Evolutionary conservation across 768 basidiomycete genomes (phyloP).

Genomic region (Hirschioporus abietinus): DNA sequence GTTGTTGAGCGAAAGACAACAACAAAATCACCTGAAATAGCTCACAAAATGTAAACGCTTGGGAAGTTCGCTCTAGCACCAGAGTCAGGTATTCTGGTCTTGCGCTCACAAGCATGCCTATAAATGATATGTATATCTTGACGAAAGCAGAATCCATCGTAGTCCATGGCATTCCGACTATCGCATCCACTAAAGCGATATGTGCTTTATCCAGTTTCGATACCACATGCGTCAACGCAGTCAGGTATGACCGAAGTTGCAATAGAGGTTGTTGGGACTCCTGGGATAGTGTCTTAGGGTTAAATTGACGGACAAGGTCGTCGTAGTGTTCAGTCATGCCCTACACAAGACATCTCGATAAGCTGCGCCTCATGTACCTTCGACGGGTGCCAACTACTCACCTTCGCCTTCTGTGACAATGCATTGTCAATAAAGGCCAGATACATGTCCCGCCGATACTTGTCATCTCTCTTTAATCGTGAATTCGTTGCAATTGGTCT

Average conservation of each 20-base stretch:
- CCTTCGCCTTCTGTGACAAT: slow-evolving; percentile 64
- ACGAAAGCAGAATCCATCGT: slow-evolving; percentile 84
- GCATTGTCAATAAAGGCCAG: slow-evolving; percentile 80
- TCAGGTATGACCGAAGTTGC: slow-evolving; percentile 75
- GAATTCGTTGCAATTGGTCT: slow-evolving; percentile 78
- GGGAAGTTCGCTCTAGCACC: slow-evolving; percentile 75
- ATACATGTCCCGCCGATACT: slow-evolving; percentile 77
- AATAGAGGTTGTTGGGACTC: slow-evolving; percentile 31
- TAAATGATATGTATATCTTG: slow-evolving; percentile 82
- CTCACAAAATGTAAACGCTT: slow-evolving; percentile 87
- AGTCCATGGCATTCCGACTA: slow-evolving; percentile 88
- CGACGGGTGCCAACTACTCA: slow-evolving; percentile 29
- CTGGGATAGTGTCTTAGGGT: slow-evolving; percentile 36
- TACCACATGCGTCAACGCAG: slow-evolving; percentile 87
- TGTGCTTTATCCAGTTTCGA: slow-evolving; percentile 84
- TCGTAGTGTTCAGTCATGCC: slow-evolving; percentile 75
- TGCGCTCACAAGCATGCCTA: slow-evolving; percentile 88
- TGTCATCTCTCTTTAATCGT: slow-evolving; percentile 70
- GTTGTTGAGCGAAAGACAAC: slow-evolving; percentile 10
- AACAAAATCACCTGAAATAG: slow-evolving; percentile 16
- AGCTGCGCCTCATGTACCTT: slow-evolving; percentile 9
- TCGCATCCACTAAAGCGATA: slow-evolving; percentile 74
- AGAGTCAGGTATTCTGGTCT: slow-evolving; percentile 86
- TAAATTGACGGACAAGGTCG: slow-evolving; percentile 86
- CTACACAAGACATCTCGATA: slow-evolving; percentile 33